Base-by-base conservation (phyloP, 2,329 filamentous ascomycete species). In the Daldinia sp. region DNA sequence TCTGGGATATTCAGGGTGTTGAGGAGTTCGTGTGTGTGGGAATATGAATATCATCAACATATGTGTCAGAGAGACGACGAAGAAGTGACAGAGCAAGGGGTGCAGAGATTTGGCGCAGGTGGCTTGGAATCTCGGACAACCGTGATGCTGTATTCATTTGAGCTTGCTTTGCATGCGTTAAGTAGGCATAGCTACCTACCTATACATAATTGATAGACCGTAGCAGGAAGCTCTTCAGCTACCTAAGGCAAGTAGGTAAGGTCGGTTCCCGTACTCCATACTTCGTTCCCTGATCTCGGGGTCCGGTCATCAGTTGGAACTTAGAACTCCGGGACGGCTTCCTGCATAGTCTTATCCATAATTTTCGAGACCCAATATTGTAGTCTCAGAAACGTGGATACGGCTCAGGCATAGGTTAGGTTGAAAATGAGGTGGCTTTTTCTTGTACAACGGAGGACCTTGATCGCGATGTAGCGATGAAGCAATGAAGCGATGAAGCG, bases 241-340 rank as follows among this genome's bases (percentile, higher is more conserved):
- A 23, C 20, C 20, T 2, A 23, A 35, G 33, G 7, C 7, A 35
- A 2, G 33, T 44, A 57, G 50, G 67, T 41, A 37, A 67, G 54
- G 67, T 66, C 59, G 62, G 64, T 70, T 72, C 67, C 69, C 59
- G 63, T 58, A 39, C 44, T 58, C 68, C 63, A 64, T 61, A 64
- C n/a, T 65, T 59, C 61, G 48, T 59, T 56, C 59, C 67, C 41
- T 72, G 69, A 65, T 48, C 60, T 71, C 63, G 67, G 64, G 64
- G 63, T 61, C 61, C 67, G 60, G 64, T 37, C 44, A 35, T 26
- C 62, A 63, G 15, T 13, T 51, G 15, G 46, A 18, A 33, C 46
- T 54, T 64, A 62, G 69, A 70, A 69, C 69, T 72, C 67, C 67
- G 69, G 64, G 62, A 66, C 69, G 69, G 69, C 64, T 72, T 69